Base-by-base conservation (phyloP, 2,329 filamentous ascomycete genomes). In the Didymella exigua region DNA sequence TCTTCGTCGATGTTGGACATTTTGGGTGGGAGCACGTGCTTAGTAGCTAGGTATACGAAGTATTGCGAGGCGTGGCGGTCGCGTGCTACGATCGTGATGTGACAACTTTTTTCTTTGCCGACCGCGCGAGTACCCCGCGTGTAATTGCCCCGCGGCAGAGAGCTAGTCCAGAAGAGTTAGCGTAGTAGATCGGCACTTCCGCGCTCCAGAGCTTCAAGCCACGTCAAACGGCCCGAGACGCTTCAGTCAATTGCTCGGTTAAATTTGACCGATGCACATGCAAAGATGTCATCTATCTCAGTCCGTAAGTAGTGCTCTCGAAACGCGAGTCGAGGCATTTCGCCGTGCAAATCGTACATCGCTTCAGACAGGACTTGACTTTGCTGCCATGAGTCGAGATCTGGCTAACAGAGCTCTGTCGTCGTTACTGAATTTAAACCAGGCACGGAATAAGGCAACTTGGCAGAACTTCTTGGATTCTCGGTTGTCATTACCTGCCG, bases 1-100 rank as follows among this genome's bases (percentile, higher is more conserved):
- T 96, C 93, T 72, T 89, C 87, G 44, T 69, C 67, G 46, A 73
- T 60, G 24, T 56, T 54, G 26, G 67, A 49, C 68, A 69, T 69
- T n/a, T 38, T 24, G 36, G 19, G 57, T 61, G 52, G 40, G 27
- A 24, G 14, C 34, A 21, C 7, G 26, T n/a, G 16, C 21, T 24
- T 40, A 3, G 4, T 13, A 27, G 5, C 7, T 40, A 5, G 9
- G 31, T 23, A 23, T 24, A n/a, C 14, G 27, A 36, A 29, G 13
- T 38, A 16, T 34, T 46, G 41, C 36, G 30, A 31, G 16, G 36
- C 16, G 41, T 40, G 29, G 36, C 13, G 36, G 41, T 27, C 27
- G 36, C 42, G 49, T 53, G 30, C 49, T 51, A 27, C 11, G n/a
- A 45, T 51, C 16, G 29, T 49, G 40, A 54, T 24, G 51, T 54